Conservation (phyloP, 73 alveolate genomes). For the Uronychia binucleata region DNA sequence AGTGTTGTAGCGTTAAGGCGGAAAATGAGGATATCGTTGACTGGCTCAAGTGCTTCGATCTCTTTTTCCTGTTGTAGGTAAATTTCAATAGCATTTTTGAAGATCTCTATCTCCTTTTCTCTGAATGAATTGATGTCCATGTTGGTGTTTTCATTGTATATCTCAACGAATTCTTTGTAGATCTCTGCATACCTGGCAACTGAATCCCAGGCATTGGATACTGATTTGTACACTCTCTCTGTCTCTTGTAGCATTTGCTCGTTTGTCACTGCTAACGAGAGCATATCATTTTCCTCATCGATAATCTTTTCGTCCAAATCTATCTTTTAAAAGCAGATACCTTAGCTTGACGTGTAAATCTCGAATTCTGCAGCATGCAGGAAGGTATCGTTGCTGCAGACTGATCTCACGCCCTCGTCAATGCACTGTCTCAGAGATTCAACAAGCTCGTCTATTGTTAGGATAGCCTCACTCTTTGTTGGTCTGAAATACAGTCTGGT, state of each 20-base stretch:
- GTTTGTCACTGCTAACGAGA: constrained; percentile 60
- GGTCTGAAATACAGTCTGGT: constrained; percentile 52
- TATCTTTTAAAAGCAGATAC: constrained; percentile 58
- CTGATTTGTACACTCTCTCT: constrained; percentile 49
- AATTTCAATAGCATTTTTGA: constrained; percentile 58
- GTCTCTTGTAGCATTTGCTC: constrained; percentile 59
- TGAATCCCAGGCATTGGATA: constrained; percentile 62
- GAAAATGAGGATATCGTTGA: constrained; percentile 65
- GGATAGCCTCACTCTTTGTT: not conserved
- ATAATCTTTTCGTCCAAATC: constrained; percentile 67
- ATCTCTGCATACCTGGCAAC: constrained; percentile 46
- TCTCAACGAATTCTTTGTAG: constrained; percentile 59
- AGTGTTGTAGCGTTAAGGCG: constrained; percentile 65
- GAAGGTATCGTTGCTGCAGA: constrained; percentile 65
- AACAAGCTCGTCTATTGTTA: constrained; percentile 27
- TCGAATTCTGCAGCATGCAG: constrained; percentile 66
- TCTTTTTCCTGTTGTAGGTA: constrained; percentile 57
- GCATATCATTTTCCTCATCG: constrained; percentile 71
- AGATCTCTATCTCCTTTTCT: constrained; percentile 75
- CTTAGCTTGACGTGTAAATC: constrained; percentile 17
- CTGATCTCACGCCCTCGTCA: constrained; percentile 59
- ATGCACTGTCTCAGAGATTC: constrained; percentile 63
- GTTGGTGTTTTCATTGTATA: constrained; percentile 61
- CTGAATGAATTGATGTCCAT: constrained; percentile 56
- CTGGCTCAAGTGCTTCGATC: constrained; percentile 60